phyloP scores from a whole-genome alignment of 345 rosid species.

The Hibiscus mutabilis region DNA sequence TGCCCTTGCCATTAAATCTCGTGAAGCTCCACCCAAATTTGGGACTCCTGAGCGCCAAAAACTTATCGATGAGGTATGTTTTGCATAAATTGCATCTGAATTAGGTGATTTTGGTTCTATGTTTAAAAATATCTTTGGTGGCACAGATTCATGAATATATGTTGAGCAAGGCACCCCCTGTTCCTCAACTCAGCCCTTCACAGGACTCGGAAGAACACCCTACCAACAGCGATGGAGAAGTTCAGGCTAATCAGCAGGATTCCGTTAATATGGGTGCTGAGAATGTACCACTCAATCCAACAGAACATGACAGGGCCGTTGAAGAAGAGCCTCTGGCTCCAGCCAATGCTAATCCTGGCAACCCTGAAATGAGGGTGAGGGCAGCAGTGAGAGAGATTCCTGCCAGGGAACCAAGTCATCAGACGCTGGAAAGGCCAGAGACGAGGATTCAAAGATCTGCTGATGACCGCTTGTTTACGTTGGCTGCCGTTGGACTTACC shows the following conservation, averaged over 20 bases:
- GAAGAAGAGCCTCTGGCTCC: conserved; percentile 43
- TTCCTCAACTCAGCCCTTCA: conserved; percentile 33
- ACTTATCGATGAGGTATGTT: conserved; percentile 72
- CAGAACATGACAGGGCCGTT: conserved; percentile 31
- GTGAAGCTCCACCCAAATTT: conserved; percentile 68
- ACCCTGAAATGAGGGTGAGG: conserved; percentile 24
- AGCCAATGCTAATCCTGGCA: conserved; percentile 22
- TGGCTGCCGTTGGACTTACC: conserved; percentile 86
- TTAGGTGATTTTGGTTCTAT: neutral
- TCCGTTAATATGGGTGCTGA: conserved; percentile 10
- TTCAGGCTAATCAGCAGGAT: conserved; percentile 14
- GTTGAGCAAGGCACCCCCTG: conserved; percentile 71
- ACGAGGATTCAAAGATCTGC: conserved; percentile 51
- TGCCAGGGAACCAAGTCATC: conserved; percentile 17
- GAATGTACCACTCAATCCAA: conserved; percentile 20
- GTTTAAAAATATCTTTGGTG: conserved; percentile 9
- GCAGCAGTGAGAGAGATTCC: conserved; percentile 28
- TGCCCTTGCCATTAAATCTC: conserved; percentile 78
- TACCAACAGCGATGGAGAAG: conserved; percentile 15
- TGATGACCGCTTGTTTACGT: conserved; percentile 73
- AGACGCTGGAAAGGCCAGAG: conserved; percentile 25
- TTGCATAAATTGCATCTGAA: neutral
- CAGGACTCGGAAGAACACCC: conserved; percentile 24
- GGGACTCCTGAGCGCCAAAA: conserved; percentile 82
- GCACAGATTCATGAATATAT: conserved; percentile 82